Base-by-base conservation (phyloP, 1,284 basidiomycete species). In the Polyporus tsugae region DNA sequence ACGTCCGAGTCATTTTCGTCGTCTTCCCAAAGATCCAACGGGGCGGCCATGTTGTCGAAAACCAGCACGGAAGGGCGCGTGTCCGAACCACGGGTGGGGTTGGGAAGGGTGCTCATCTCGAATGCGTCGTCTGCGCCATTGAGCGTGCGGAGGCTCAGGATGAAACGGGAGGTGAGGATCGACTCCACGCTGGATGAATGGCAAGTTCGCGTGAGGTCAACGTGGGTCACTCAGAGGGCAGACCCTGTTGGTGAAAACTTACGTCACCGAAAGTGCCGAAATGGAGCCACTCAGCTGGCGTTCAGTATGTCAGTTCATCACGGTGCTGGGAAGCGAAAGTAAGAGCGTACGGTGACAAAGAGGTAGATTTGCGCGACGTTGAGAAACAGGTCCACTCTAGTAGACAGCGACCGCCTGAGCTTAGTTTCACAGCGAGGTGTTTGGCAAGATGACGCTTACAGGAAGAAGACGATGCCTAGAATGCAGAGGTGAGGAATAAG, bases 141-240 rank as follows among this genome's bases (percentile, higher is more conserved):
- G 15, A 60, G 17, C 35, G 35, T 59, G 11, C 71, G 68, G 4
- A 70, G 66, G 29, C 68, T 69, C 36, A 72, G 59, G 25, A 72
- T 64, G 64, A 68, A 72, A 15, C 71, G 65, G 5, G 64, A 64
- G 62, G 60, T 70, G 41, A 67, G 46, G 64, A 72, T 38, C 62
- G 64, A 44, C 7, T 22, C 39, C 53, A 71, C 25, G 1, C 70
- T 66, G 55, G 19, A 17, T 29, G 29, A 29, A 29, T 29, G 29
- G 29, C 29, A 29, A 1, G 29, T 29, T 29, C 29, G 29, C 29
- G 29, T 29, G 29, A 29, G 29, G 29, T 29, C 29, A 29, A 29
- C 29, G 29, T 29, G 29, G 29, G 29, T 29, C 29, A 29, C 2
- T 29, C 29, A 29, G 29, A 29, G 2, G 29, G 2, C 29, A 29